Evolutionary conservation across 345 rosid species (phyloP), one percentile per base, ranked within the genome.

Genomic region (Lagerstroemia speciosa): DNA sequence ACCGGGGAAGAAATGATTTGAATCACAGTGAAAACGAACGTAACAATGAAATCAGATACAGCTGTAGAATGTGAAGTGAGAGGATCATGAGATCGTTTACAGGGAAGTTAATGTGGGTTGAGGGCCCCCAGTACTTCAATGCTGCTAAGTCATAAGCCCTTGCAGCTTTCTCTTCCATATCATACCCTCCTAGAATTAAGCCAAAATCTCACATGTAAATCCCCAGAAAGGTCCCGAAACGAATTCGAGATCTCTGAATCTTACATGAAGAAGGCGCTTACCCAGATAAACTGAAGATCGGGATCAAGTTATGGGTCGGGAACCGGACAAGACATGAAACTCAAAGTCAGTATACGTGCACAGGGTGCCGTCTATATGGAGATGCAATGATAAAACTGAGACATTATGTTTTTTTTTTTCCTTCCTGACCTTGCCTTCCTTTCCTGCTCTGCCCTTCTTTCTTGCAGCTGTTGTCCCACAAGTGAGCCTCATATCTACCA

Each of bases 121-220:
- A 81, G 72, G 93, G 91, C 70, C 98, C 98, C 97, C 98, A 91
- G 77, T 93, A 93, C 89, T 93, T 93, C 81, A 93, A 88, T 71
- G 98, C 97, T 77, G 98, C 98, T 66, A 84, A 83, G 82, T 90
- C 98, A 79, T 93, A 93, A 37, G 98, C 91, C 79, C 97, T 84
- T 69, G 97, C 98, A 79, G 98, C 98, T 82, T 89, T 91, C 82
- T 91, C 98, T 81, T 93, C 98, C 93, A 87, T 85, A 76, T 93
- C 98, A 83, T 93, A 93, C 74, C 97, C 98, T 66, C 98, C 98
- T 93, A 82, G 74, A 80, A n/a, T n/a, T n/a, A n/a, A 75, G 68
- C 62, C 62, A 37, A 53, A 62, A 62, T 73, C 77, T 69, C 17
- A 62, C 9, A 6, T 72, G 68, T 79, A 29, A 68, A 71, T 72